Evolutionary conservation across 345 rosid genomes (phyloP).

Genomic region (Heritiera fomes): DNA sequence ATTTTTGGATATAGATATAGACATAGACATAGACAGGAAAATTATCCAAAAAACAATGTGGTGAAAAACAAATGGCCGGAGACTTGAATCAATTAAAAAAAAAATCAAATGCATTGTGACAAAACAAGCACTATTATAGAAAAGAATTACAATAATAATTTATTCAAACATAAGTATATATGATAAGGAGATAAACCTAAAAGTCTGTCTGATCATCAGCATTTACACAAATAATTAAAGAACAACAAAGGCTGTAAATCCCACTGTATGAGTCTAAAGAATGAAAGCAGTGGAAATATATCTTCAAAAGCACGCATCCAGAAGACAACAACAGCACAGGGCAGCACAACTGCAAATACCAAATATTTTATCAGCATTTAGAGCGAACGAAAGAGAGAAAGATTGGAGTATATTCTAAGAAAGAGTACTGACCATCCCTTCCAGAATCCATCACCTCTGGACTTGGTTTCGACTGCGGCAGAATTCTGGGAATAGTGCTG

Average conservation of each 20-base stretch:
- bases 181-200: not conserved
- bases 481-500: not conserved
- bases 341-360: slow-evolving; percentile 19
- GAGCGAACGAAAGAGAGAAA: no score
- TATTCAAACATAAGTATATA: not conserved
- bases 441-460: slow-evolving; percentile 25
- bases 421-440: slow-evolving; percentile 16
- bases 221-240: not conserved
- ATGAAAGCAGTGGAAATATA: no score
- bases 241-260: not conserved
- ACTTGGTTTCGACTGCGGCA: slow-evolving; percentile 2
- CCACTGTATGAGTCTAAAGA: not conserved
- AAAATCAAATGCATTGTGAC: not conserved
- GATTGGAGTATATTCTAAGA: no score
- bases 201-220: not conserved
- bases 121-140: not conserved
- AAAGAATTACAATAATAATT: not conserved
- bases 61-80: not conserved
- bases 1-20: no score
- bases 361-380: no score
- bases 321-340: slow-evolving; percentile 14
- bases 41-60: not conserved
- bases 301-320: slow-evolving; percentile 24
- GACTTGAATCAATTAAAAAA: no score
- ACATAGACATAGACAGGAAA: no score